Conservation (phyloP, 352 stramenopile species). For the Phytopythium oedochilum region DNA sequence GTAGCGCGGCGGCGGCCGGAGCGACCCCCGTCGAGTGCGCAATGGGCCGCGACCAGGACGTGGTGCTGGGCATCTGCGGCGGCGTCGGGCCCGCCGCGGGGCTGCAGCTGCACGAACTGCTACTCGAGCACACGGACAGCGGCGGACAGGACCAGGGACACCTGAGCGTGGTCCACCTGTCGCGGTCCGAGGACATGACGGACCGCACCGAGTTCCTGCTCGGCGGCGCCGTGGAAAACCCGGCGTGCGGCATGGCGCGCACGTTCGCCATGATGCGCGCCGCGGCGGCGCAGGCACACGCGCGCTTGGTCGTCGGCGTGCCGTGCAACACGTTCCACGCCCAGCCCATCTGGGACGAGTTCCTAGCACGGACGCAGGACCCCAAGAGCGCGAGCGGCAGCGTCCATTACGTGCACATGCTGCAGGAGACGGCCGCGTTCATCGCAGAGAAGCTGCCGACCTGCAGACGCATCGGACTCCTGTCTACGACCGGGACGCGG, state of each 20-base stretch:
- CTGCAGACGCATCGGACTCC: constrained; percentile 46
- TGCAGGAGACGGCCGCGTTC: constrained; percentile 64
- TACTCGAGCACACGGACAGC: constrained; percentile 66
- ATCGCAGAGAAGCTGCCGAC: constrained; percentile 37
- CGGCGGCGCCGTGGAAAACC: constrained; percentile 43
- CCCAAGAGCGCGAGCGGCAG: constrained; percentile 1
- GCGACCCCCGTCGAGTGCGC: constrained; percentile 1
- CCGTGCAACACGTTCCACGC: constrained; percentile 80
- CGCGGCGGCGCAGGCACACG: constrained; percentile 22
- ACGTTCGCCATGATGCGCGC: constrained; percentile 71
- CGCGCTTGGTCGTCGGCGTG: constrained; percentile 51
- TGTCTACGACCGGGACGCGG: constrained; percentile 66
- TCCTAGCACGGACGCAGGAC: constrained; percentile 34
- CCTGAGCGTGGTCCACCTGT: constrained; percentile 67
- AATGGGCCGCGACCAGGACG: constrained; percentile 22
- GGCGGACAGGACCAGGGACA: constrained; percentile 60
- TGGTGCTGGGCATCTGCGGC: constrained; percentile 69
- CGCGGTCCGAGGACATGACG: constrained; percentile 70
- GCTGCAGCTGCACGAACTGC: constrained; percentile 67
- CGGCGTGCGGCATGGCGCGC: constrained; percentile 62
- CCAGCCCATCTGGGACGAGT: constrained; percentile 65
- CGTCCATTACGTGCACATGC: constrained; percentile 56
- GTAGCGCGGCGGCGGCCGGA: neutral
- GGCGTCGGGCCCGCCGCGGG: constrained; percentile 65
- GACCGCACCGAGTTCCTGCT: constrained; percentile 60